Conservation (phyloP, 2,329 filamentous ascomycete species). For the Periconia sp. region DNA sequence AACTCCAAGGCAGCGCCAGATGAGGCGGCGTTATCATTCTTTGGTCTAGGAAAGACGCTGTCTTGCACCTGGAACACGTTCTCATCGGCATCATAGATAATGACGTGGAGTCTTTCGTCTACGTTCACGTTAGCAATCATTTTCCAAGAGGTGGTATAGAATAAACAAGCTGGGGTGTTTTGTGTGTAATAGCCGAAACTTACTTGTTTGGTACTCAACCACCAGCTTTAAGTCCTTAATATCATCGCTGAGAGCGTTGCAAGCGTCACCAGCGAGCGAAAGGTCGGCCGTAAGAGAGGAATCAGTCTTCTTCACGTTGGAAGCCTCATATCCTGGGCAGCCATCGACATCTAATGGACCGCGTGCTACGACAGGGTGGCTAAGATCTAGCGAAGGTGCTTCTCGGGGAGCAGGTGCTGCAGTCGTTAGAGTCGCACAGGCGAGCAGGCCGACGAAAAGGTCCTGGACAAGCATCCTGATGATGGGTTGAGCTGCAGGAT, state of each 20-base stretch:
- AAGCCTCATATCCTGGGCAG: conserved; percentile 73
- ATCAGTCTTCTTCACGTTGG: conserved; percentile 60
- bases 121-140: conserved; percentile 15
- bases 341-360: conserved; percentile 48
- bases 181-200: conserved; percentile 18
- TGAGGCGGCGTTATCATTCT: conserved; percentile 40
- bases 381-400: too few species aligned
- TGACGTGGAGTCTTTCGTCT: conserved; percentile 75
- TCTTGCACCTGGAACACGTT: conserved; percentile 78
- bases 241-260: conserved; percentile 66
- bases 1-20: conserved; percentile 59
- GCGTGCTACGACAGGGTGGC: background rate
- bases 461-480: conserved; percentile 23
- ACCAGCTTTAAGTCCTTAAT: conserved; percentile 61
- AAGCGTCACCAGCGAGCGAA: conserved; percentile 69
- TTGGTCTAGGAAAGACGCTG: conserved; percentile 68
- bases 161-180: conserved; percentile 2
- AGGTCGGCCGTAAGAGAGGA: conserved; percentile 72
- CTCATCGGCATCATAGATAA: conserved; percentile 73
- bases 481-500: conserved; percentile 2
- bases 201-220: conserved; percentile 68
- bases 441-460: conserved; percentile 21
- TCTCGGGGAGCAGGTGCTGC: conserved; percentile 21
- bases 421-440: conserved; percentile 18
- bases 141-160: background rate